phyloP scores from a whole-genome alignment of 164 flowering plant genomes.

The Nymphaea colorata region DNA sequence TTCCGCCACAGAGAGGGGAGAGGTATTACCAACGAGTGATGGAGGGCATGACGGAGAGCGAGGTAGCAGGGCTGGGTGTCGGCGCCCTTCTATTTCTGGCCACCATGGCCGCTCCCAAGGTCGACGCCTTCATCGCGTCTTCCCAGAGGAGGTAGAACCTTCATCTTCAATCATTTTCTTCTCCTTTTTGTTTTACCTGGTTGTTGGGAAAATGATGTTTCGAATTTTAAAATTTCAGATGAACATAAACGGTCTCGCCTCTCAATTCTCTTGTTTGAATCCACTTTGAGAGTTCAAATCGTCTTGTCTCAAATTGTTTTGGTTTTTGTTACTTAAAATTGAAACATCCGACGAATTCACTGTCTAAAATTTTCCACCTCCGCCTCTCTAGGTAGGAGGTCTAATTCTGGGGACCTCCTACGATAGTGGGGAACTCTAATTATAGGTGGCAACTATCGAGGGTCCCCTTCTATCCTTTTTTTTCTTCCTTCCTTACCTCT shows the following conservation, averaged over 20 bases:
- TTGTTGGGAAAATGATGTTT: neutral
- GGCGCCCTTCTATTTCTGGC: slow-evolving; percentile 61
- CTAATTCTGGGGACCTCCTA: too few relatives aligned
- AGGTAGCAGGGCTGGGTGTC: slow-evolving; percentile 73
- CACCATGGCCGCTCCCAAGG: slow-evolving; percentile 73
- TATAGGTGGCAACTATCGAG: too few relatives aligned
- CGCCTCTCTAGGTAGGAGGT: too few relatives aligned
- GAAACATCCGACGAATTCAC: too few relatives aligned
- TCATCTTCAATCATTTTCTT: neutral
- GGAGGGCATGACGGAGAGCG: slow-evolving; percentile 71
- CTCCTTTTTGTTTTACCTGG: neutral
- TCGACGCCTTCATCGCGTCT: slow-evolving; percentile 68
- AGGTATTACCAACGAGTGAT: slow-evolving; percentile 8
- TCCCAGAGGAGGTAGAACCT: slow-evolving; percentile 60
- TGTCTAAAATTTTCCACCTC: too few relatives aligned
- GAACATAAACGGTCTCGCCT: neutral
- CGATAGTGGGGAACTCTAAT: too few relatives aligned
- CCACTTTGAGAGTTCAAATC: too few relatives aligned
- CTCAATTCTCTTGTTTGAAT: too few relatives aligned
- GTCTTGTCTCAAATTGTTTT: too few relatives aligned
- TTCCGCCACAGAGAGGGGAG: neutral
- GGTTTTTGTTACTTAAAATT: too few relatives aligned
- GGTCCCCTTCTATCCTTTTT: too few relatives aligned
- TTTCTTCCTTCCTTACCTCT: too few relatives aligned
- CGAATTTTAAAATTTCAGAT: neutral